Percentiles rank a stretch among this genome's conserved stretches.
phyloP scores from a whole-genome alignment of 2,329 filamentous ascomycete species.

The Taxawa tesnikishii region DNA sequence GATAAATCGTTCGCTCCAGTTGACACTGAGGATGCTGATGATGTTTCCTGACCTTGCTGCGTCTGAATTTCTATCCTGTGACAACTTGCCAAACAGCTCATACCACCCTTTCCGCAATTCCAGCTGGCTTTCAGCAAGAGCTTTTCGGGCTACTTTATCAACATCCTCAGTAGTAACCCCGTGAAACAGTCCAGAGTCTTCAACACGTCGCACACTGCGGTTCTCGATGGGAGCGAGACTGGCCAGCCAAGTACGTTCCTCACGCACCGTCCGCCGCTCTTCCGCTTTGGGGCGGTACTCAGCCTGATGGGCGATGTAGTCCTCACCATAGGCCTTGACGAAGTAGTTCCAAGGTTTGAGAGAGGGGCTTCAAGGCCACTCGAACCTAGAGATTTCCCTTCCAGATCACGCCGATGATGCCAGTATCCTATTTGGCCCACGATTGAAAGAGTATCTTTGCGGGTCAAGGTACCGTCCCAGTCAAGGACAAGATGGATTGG shows the following conservation, averaged over 20 bases:
- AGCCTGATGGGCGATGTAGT: constrained; percentile 22
- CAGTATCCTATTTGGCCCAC: constrained; percentile 24
- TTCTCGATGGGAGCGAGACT: constrained; percentile 25
- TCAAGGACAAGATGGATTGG: constrained; percentile 28
- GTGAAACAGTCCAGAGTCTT: constrained; percentile 25
- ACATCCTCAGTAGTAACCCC: constrained; percentile 22
- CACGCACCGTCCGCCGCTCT: constrained; percentile 17
- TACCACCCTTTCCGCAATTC: constrained; percentile 24
- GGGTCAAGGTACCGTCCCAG: constrained; percentile 36
- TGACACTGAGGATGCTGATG: constrained; percentile 31
- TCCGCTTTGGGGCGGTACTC: constrained; percentile 14
- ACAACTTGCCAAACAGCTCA: constrained; percentile 17
- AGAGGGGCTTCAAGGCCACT: too few species aligned
- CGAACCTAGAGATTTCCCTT: background rate
- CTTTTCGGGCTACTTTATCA: constrained; percentile 12
- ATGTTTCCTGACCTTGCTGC: constrained; percentile 1
- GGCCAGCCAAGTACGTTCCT: constrained; percentile 25
- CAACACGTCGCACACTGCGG: constrained; percentile 27
- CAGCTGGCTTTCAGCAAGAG: constrained; percentile 19
- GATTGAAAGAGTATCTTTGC: constrained; percentile 30
- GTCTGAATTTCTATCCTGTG: background rate
- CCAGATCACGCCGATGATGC: background rate
- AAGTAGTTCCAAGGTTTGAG: constrained; percentile 24
- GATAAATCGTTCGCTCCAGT: constrained; percentile 35
- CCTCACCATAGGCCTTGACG: constrained; percentile 27